Conservation (phyloP, 1,284 basidiomycete species). For the Golubevia sp. region DNA sequence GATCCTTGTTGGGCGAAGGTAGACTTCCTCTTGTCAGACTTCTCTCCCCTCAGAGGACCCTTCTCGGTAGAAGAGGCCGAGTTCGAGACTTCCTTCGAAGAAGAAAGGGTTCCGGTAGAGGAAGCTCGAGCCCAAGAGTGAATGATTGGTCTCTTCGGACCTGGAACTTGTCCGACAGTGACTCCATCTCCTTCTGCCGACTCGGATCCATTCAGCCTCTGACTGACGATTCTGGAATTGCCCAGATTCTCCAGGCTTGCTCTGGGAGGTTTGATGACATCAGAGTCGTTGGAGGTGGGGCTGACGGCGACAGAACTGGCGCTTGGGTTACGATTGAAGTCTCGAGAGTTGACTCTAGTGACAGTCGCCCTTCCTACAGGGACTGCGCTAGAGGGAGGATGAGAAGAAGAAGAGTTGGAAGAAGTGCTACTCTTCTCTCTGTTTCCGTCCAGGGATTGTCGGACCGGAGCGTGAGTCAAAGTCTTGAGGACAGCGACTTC, state of each 20-base stretch:
- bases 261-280: background rate
- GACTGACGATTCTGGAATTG: background rate
- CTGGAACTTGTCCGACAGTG: background rate
- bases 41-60: background rate
- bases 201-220: background rate
- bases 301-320: too few species aligned
- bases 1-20: background rate
- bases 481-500: background rate
- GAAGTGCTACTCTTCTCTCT: background rate
- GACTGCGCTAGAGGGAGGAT: background rate
- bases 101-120: background rate
- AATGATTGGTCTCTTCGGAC: background rate
- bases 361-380: background rate
- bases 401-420: background rate
- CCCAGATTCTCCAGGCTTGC: background rate
- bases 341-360: background rate
- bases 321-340: background rate
- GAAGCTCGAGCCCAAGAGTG: background rate
- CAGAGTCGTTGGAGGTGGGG: background rate
- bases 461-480: background rate
- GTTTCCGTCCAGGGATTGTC: background rate
- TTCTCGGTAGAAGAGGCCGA: background rate
- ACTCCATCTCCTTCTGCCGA: background rate
- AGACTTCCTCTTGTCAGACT: background rate
- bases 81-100: background rate